Evolutionary conservation across 2,329 filamentous ascomycete species (phyloP), one percentile per base, ranked within the genome.

Genomic region (Penicillium sp.): DNA sequence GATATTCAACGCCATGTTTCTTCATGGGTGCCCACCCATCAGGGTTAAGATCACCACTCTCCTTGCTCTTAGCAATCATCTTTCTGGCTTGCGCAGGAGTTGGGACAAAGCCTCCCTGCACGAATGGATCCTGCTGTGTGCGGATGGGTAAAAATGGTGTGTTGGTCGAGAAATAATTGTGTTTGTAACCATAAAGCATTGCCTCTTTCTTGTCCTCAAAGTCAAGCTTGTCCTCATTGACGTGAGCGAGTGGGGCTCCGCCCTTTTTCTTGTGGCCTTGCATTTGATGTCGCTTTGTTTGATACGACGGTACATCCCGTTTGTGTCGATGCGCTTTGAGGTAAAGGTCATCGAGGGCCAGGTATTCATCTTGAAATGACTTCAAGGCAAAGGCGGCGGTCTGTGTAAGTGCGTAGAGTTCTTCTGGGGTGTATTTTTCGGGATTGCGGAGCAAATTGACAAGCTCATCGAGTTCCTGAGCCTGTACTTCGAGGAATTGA

Each of bases 131-230:
- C 62, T 86, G 84, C 6, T 52, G 57, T 9, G 46, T 42, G 47
- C 65, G 62, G n/a, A 46, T 59, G 12, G 60, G 50, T 1, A 48
- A 7, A 53, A 73, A 75, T n/a, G 80, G 80, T 38, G 73, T 70
- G 53, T 76, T 75, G 37, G 67, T 62, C 37, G 73, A 71, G 63
- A 82, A 82, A 0, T 81, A 71, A 60, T 84, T 82, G 67, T 83
- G 83, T 35, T 77, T 78, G 68, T 86, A 87, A 55, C 83, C 82
- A 66, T 87, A 87, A 0, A 87, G 72, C 57, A 81, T 80, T 1
- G 84, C 80, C 72, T 87, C 84, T 62, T 86, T 86, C 70, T 81
- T 81, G 62, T 85, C 84, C 65, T 86, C 84, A 59, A 79, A 86
- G 3, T 83, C 63, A 37, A 42, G 53, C 12, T 58, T 49, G 43